Evolutionary conservation across 768 basidiomycete species (phyloP).

Genomic region (Macrolepiota fuliginosa): DNA sequence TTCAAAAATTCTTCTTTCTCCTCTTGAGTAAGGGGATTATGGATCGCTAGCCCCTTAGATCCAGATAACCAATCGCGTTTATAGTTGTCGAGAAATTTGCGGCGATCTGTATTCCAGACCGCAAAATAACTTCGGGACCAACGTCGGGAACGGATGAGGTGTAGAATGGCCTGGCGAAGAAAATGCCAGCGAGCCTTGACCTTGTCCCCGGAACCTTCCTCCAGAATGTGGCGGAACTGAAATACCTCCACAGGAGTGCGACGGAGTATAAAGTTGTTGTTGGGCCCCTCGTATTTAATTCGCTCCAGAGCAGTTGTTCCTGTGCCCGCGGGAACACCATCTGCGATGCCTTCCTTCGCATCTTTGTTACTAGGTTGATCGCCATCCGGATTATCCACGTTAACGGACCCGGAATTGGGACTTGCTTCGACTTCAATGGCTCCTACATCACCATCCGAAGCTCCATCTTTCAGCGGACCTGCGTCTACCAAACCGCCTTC

Average conservation of each 20-base stretch:
- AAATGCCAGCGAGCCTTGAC: slow-evolving; percentile 16
- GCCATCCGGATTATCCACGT: too few relatives aligned
- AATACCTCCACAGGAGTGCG: slow-evolving; percentile 9
- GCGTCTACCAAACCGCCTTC: too few relatives aligned
- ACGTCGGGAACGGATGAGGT: not conserved
- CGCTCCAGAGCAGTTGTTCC: too few relatives aligned
- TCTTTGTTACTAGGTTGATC: too few relatives aligned
- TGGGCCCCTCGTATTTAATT: too few relatives aligned
- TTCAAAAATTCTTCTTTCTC: slow-evolving; percentile 29
- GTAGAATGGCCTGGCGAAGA: slow-evolving; percentile 8
- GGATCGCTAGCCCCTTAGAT: slow-evolving; percentile 21
- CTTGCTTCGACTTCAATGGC: too few relatives aligned
- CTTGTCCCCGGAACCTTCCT: slow-evolving; percentile 17
- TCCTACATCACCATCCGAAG: too few relatives aligned
- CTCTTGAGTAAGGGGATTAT: slow-evolving; percentile 21
- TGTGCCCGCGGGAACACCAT: too few relatives aligned
- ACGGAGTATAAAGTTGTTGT: not conserved
- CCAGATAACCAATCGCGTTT: slow-evolving; percentile 25
- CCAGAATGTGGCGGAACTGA: slow-evolving; percentile 25
- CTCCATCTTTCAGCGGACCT: too few relatives aligned
- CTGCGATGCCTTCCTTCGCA: too few relatives aligned
- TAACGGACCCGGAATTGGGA: too few relatives aligned
- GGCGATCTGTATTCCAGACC: slow-evolving; percentile 26
- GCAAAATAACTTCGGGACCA: slow-evolving; percentile 11
- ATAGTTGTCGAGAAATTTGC: slow-evolving; percentile 28